Conservation (phyloP, 257 asterid genomes). For the Solanum bulbocastanum region DNA sequence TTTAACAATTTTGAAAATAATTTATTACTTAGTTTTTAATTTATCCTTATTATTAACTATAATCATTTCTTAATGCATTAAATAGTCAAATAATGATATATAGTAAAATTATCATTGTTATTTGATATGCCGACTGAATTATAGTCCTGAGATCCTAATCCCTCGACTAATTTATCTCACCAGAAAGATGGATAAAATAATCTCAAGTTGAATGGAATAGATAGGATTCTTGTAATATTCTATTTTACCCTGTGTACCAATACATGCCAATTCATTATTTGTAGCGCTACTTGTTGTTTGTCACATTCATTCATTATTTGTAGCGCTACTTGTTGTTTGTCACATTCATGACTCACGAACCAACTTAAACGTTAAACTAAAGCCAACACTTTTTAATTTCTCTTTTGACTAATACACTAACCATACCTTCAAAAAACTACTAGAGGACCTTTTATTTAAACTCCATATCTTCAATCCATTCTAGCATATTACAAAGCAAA, state of each 20-base stretch:
- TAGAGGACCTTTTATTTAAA: neutral
- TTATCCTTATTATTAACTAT: too few species aligned
- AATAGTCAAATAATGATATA: too few species aligned
- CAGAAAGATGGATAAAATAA: too few species aligned
- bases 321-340: neutral
- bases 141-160: too few species aligned
- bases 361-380: neutral
- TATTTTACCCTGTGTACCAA: accelerated
- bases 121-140: neutral
- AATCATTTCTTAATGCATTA: too few species aligned
- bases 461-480: neutral
- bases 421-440: neutral
- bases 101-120: too few species aligned
- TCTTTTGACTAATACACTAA: neutral
- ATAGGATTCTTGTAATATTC: too few species aligned
- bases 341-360: neutral
- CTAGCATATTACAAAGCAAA: neutral
- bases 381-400: neutral
- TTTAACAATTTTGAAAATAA: too few species aligned
- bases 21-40: too few species aligned
- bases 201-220: too few species aligned
- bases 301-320: neutral
- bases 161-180: too few species aligned
- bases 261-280: too few species aligned
- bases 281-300: neutral